phyloP scores from a whole-genome alignment of 2,329 filamentous ascomycete genomes.

The Thielaviopsis punctulata region DNA sequence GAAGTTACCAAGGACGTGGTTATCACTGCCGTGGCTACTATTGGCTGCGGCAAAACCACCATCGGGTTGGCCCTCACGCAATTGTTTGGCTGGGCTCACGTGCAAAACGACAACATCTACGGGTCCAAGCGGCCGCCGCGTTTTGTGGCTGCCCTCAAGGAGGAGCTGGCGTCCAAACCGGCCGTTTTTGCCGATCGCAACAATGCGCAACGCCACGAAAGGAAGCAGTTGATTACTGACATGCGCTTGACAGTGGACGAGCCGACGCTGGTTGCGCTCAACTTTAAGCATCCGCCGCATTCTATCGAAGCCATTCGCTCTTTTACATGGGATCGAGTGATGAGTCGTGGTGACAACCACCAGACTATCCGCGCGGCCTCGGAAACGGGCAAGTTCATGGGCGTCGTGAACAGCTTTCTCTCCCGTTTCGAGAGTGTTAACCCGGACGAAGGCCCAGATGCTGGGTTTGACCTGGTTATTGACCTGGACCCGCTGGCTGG shows the following conservation, averaged over 20 bases:
- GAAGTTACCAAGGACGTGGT: constrained; percentile 53
- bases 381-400: constrained; percentile 54
- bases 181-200: constrained; percentile 87
- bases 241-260: constrained; percentile 43
- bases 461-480: constrained; percentile 68
- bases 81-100: constrained; percentile 79
- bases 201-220: constrained; percentile 77
- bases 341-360: constrained; percentile 84
- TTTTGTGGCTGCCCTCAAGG: constrained; percentile 57
- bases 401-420: constrained; percentile 92
- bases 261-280: constrained; percentile 64
- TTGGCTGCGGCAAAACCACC: constrained; percentile 95
- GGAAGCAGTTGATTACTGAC: constrained; percentile 73
- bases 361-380: constrained; percentile 88
- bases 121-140: constrained; percentile 51
- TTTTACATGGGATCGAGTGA: constrained; percentile 61
- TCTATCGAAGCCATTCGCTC: constrained; percentile 55
- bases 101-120: constrained; percentile 93
- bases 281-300: constrained; percentile 72
- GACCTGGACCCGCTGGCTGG: constrained; percentile 60
- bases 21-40: constrained; percentile 78
- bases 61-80: constrained; percentile 64
- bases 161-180: constrained; percentile 43
- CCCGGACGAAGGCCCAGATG: constrained; percentile 50
- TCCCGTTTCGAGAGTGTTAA: constrained; percentile 67